Base-by-base conservation (phyloP, 108 stramenopile species). In the Conticribra guillardii region DNA sequence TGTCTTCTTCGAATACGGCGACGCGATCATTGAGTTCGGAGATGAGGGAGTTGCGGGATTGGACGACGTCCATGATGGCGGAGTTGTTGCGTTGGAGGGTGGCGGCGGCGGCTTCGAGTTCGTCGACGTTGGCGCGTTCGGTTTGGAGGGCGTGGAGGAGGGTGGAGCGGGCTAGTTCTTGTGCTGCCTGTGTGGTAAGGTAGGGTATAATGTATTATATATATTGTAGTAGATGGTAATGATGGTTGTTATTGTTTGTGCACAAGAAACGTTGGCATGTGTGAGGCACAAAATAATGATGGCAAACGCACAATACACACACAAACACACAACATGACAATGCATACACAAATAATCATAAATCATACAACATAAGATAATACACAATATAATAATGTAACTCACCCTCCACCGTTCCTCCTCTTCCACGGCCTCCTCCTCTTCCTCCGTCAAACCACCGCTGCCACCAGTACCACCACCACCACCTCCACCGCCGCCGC, bases 1-100 rank as follows among this genome's bases (percentile, higher is more conserved):
- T 94, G 61, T 94, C 92, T 54, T 94, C 92, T 71, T 94, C 92
- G 73, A 94, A 94, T 1, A 89, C 87, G 4, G 88, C 84, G 9
- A 94, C 86, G 15, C 92, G 81, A 60, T 87, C 87, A 71, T 94
- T 94, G 66, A 94, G 63, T 51, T 94, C 89, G 55, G 86, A 79
- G 58, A 94, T 91, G 17, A 91, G 64, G 3, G 63, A 73, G 58
- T 91, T 87, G 15, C 90, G 53, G 2, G 92, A 91, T 32, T 79
- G 66, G 0, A 94, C 87, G 72, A 89, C 87, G 58, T 91, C 89
- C 29, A 90, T 82, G 58, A 91, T 89, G 4, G 87, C 87, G 8
- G 92, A 84, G 51, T 91, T 91, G 73, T 94, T 91, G 45, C 86
- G 83, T 54, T 89, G 84, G 63, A 89, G 54, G 1, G 77, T 73